Percentiles rank a stretch among this genome's conserved stretches.
Conservation (phyloP, 2,329 filamentous ascomycete genomes). For the Aspergillus sclerotialis region DNA sequence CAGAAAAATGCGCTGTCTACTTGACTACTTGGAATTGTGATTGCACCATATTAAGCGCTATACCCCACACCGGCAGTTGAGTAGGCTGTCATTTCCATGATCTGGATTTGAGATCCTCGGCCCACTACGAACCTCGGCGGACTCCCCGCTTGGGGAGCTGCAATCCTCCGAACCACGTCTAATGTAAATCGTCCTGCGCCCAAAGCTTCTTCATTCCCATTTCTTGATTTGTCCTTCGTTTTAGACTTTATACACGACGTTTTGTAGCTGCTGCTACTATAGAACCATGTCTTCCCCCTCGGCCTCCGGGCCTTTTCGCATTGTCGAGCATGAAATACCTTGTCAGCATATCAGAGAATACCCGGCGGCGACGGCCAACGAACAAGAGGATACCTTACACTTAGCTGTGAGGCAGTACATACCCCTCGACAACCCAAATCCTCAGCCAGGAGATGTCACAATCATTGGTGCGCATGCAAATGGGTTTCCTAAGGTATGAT, state of each 20-base stretch:
- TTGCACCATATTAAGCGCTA: no score
- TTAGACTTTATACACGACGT: no score
- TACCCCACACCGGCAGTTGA: not conserved
- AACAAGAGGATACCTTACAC: conserved; percentile 67
- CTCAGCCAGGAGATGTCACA: conserved; percentile 70
- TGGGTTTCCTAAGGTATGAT: conserved; percentile 74
- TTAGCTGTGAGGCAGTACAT: conserved; percentile 84
- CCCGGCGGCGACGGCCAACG: conserved; percentile 61
- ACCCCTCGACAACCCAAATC: conserved; percentile 61
- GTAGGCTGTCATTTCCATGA: not conserved
- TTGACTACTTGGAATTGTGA: no score
- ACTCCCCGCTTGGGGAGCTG: no score
- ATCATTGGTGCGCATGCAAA: conserved; percentile 85
- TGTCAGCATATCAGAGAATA: conserved; percentile 79
- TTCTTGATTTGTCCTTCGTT: not conserved
- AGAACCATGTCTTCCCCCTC: conserved; percentile 23
- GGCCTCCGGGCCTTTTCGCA: conserved; percentile 46
- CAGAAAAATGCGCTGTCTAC: no score
- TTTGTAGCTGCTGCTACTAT: no score
- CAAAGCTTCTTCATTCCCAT: not conserved
- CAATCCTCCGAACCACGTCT: no score
- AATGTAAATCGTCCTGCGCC: no score
- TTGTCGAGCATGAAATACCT: conserved; percentile 67
- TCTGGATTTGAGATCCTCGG: not conserved
- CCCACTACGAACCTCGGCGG: not conserved